A percentile compares a stretch with the other conserved stretches of the same genome.
Conservation (phyloP, 768 basidiomycete genomes). For the Mycena capillaripes region DNA sequence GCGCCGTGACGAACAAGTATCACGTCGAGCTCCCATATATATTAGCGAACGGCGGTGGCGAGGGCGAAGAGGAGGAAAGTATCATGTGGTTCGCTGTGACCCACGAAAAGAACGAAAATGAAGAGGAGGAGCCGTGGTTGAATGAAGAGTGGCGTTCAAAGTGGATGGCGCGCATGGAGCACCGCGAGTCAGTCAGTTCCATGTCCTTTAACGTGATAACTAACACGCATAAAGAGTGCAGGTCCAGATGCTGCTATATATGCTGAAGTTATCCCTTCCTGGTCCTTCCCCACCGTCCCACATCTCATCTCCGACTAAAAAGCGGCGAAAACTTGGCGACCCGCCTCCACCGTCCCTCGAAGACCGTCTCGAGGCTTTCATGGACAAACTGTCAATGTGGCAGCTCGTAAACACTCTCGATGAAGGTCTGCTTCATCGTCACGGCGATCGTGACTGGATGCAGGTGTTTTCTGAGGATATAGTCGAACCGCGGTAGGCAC, state of each 20-base stretch:
- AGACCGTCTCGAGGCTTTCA: constrained; percentile 77
- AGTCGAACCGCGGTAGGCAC: constrained; percentile 70
- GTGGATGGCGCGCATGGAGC: constrained; percentile 78
- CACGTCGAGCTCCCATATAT: constrained; percentile 72
- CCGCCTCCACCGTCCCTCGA: constrained; percentile 48
- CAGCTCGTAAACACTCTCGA: constrained; percentile 67
- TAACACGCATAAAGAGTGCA: constrained; percentile 63
- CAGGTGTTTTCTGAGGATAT: constrained; percentile 75
- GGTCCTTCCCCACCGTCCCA: constrained; percentile 53
- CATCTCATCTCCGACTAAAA: constrained; percentile 42
- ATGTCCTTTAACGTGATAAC: background rate
- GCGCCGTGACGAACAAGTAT: constrained; percentile 70
- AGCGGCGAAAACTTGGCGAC: constrained; percentile 39
- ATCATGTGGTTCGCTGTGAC: constrained; percentile 95
- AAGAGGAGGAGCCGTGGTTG: constrained; percentile 57
- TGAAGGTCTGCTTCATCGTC: constrained; percentile 32
- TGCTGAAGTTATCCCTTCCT: constrained; percentile 75
- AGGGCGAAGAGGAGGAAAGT: constrained; percentile 74
- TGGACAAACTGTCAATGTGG: constrained; percentile 87
- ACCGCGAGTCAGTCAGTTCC: constrained; percentile 67
- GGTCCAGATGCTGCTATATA: constrained; percentile 81
- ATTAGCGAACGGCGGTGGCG: constrained; percentile 70
- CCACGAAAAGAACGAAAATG: constrained; percentile 64
- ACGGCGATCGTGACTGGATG: constrained; percentile 75
- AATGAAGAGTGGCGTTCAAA: constrained; percentile 66